These are phyloP conservation scores for Rhodotorula sp. DNA, from an alignment of 1,284 basidiomycete genomes.

Conservation along the genomic window DNA sequence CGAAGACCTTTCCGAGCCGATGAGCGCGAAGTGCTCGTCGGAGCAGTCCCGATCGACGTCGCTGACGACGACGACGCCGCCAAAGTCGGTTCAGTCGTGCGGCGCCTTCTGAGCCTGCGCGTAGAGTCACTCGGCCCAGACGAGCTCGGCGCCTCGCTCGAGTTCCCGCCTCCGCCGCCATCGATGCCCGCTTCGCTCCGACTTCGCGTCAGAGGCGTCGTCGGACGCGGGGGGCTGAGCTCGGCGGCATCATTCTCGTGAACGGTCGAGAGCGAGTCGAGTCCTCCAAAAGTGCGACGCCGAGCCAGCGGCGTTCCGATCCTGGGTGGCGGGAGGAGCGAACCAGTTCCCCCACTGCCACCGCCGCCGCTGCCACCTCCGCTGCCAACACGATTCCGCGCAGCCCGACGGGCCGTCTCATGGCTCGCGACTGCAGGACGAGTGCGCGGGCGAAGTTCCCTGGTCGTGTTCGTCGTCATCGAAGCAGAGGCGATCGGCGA, in stretches of 20 bases:
- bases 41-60: not conserved
- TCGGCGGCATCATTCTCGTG: not conserved
- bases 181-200: not conserved
- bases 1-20: no score
- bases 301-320: not conserved
- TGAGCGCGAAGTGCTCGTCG: no score
- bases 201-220: constrained; percentile 1
- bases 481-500: not conserved
- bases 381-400: not conserved
- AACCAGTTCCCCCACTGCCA: no score
- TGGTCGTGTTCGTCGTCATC: not conserved
- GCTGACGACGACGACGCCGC: not conserved
- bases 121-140: not conserved
- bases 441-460: not conserved
- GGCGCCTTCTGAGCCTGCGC: not conserved
- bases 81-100: not conserved
- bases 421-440: not conserved
- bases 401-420: not conserved
- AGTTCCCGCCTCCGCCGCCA: not conserved
- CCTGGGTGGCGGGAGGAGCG: not conserved
- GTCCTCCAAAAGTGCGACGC: constrained; percentile 4
- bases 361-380: not conserved
- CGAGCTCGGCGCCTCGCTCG: not conserved
- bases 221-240: not conserved
- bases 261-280: not conserved